These are phyloP conservation scores for Clitopilus passeckerianus DNA, from an alignment of 768 basidiomycete species.

Conservation along the genomic window DNA sequence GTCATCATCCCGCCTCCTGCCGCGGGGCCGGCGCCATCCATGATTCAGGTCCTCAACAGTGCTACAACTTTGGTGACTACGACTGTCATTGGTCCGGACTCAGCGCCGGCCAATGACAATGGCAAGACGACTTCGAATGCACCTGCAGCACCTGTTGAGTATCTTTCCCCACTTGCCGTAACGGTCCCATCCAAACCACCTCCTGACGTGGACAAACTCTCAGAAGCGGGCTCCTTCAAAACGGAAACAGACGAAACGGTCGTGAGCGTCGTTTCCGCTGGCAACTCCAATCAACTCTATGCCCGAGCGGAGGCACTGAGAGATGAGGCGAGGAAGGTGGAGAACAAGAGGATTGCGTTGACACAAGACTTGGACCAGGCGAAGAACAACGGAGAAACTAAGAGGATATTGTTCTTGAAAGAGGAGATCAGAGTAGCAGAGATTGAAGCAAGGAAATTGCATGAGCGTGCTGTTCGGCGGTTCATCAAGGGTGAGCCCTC, in stretches of 20 bases:
- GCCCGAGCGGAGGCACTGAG: slow-evolving; percentile 31
- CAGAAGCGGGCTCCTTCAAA: slow-evolving; percentile 6
- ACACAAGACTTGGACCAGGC: slow-evolving; percentile 23
- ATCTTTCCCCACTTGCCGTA: slow-evolving; percentile 10
- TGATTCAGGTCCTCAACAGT: slow-evolving; percentile 2
- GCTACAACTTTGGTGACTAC: slow-evolving; percentile 2
- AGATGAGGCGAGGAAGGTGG: slow-evolving; percentile 33
- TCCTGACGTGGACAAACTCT: slow-evolving; percentile 11
- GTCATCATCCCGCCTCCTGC: slow-evolving; percentile 5
- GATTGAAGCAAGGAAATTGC: slow-evolving; percentile 28
- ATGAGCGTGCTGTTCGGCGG: slow-evolving; percentile 40
- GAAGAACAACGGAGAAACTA: slow-evolving; percentile 22
- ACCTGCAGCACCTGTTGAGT: slow-evolving; percentile 15
- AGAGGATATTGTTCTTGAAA: slow-evolving; percentile 33
- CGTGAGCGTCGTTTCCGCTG: not conserved
- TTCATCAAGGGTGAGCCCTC: slow-evolving; percentile 36
- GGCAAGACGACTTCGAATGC: not conserved
- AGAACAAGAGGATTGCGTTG: slow-evolving; percentile 21
- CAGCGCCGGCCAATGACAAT: not conserved
- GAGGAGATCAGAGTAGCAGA: slow-evolving; percentile 32
- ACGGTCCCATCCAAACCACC: slow-evolving; percentile 2
- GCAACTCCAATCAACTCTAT: slow-evolving; percentile 23
- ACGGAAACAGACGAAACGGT: not conserved
- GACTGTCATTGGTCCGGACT: not conserved
- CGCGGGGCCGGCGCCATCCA: slow-evolving; percentile 3